Evolutionary conservation across 1,284 basidiomycete species (phyloP), one percentile per base, ranked within the genome.

Genomic region (Malassezia arunalokei): DNA sequence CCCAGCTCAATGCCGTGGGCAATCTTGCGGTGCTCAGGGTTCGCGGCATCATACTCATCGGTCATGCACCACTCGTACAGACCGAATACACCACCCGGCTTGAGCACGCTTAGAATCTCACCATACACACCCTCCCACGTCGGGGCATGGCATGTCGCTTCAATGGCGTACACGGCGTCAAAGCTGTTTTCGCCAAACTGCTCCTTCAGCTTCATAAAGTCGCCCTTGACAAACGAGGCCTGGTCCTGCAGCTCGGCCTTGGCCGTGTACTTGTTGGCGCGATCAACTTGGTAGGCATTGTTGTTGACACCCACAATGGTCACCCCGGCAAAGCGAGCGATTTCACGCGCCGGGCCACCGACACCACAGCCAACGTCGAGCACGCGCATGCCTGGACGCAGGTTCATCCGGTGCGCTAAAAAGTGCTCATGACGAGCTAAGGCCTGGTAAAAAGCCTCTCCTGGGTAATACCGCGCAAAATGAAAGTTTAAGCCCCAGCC

Each of bases 41-140:
- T 86, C 11, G 83, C 82, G 2, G 86, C 79, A 74, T 98, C 87
- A 86, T 88, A 98, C 8, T 75, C 75, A 74, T 96, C 91, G 43
- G 92, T 96, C 91, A 98, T 95, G 76, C 84, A 86, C 92, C 92
- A 98, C 74, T 96, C 92, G 76, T 96, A 96, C 40, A 95, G 84
- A 73, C 90, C 91, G 74, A 95, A 95, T 85, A 86, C 79, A 65
- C 92, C 92, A 77, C 91, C 92, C 6, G 92, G 92, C 79, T 98
- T 98, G 70, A 98, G 80, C 28, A 95, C 86, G 76, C 87, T 87
- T 75, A 82, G 81, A 73, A 98, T 94, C 77, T 98, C 82, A 39
- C 84, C 82, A 71, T 98, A 98, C 38, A 96, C 86, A 58, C 90
- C 91, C 73, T 95, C 91, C 79, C 85, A 96, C 40, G 84, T 82